Base-by-base conservation (phyloP, 805 yeast genomes). In the Candida lessepsii region DNA sequence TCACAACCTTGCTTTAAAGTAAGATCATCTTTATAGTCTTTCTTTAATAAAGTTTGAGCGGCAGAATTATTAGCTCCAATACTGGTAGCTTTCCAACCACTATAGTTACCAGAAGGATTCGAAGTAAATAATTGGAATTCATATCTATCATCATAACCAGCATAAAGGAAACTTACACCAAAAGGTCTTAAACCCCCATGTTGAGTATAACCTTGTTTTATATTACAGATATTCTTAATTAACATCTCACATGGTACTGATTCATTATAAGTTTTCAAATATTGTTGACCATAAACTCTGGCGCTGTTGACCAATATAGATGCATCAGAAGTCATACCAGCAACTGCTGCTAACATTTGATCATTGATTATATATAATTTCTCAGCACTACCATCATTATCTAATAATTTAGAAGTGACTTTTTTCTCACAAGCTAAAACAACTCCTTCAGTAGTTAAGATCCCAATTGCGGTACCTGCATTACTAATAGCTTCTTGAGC, bases 171-270 rank as follows among this genome's bases (percentile, higher is more conserved):
- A 38, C 96, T 85, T 29, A 93, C 99, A 56, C 99, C 99, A 61
- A 89, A 93, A 15, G 99, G 99, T 65, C 99, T 83, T 56, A 93
- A 76, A 26, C 99, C 99, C 59, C 99, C 99, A 59, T 86, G 96
- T 65, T 93, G 99, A 6, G 99, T 93, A 64, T 93, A 93, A 9
- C 98, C 96, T 63, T 93, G 99, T 65, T 93, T 93, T 47, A 87
- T 78, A 65, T 93, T 95, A 68, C 97, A 89, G 48, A 93, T 73
- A 48, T 84, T 75, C 58, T 87, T 86, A 49, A 93, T 96, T 49
- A 93, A 77, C 40, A 82, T 74, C 63, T 89, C 97, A 43, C 91
- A 85, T n/a, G 97, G 97, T 37, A 91, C 86, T 47, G 89, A 89
- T 65, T 89, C 96, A 58, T 86, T 86, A 64, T 89, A 93, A 13